These are phyloP conservation scores for Colletotrichum shisoi DNA, from an alignment of 2,329 filamentous ascomycete species.

Conservation along the genomic window DNA sequence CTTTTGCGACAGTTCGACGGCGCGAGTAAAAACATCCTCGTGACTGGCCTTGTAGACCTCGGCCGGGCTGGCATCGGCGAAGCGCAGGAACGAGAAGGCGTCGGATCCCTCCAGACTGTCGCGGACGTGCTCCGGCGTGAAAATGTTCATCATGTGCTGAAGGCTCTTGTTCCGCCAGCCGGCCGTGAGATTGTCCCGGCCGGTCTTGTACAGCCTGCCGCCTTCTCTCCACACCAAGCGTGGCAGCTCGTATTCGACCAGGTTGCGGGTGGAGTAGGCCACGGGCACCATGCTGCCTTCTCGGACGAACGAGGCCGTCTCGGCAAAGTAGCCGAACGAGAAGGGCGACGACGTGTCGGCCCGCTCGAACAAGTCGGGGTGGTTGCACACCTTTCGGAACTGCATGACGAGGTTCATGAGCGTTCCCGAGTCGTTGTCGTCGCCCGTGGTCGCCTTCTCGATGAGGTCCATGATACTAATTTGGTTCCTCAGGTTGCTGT, in stretches of 20 bases:
- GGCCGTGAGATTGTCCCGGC: conserved; percentile 74
- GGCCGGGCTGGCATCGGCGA: conserved; percentile 76
- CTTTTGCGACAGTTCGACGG: conserved; percentile 65
- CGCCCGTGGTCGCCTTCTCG: conserved; percentile 92
- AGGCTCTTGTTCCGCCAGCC: conserved; percentile 84
- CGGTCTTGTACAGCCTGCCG: conserved; percentile 77
- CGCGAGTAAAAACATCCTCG: conserved; percentile 76
- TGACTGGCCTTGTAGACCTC: conserved; percentile 77
- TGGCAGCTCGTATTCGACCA: conserved; percentile 85
- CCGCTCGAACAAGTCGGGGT: conserved; percentile 94
- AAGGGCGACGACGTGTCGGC: conserved; percentile 90
- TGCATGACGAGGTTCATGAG: conserved; percentile 99
- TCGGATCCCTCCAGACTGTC: conserved; percentile 67
- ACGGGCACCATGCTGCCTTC: conserved; percentile 83
- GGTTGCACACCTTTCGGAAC: conserved; percentile 99
- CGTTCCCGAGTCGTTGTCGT: conserved; percentile 93
- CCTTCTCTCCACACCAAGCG: conserved; percentile 81
- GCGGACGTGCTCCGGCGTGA: conserved; percentile 79
- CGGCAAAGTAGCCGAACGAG: conserved; percentile 84
- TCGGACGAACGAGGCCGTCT: conserved; percentile 92
- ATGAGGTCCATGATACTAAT: conserved; percentile 99
- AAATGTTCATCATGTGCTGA: conserved; percentile 87
- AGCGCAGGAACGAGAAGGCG: conserved; percentile 89
- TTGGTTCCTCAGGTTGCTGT: conserved; percentile 90
- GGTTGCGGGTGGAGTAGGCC: conserved; percentile 84